A percentile compares a stretch with the other conserved stretches of the same genome.
phyloP scores from a whole-genome alignment of 208 protist species.

The Baffinella frigidus region DNA sequence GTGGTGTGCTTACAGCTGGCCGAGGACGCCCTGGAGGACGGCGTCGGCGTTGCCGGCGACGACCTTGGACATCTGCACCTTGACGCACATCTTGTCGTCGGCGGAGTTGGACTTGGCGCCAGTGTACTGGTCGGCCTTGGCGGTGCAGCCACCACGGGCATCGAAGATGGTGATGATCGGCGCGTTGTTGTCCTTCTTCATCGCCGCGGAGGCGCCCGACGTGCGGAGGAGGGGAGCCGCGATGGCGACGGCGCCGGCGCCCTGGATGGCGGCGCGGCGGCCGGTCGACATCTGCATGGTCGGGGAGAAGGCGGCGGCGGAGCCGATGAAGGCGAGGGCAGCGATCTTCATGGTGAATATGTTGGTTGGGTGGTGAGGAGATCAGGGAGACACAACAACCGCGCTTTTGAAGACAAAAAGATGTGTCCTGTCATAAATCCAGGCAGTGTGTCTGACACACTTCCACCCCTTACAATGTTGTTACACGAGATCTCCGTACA shows the following conservation, averaged over 20 bases:
- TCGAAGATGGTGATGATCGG: slow-evolving; percentile 57
- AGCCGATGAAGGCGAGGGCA: not conserved
- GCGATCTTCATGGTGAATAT: not conserved
- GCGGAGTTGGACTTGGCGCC: slow-evolving; percentile 29
- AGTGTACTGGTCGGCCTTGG: slow-evolving; percentile 41
- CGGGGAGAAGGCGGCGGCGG: slow-evolving; percentile 14
- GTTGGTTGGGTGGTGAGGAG: not conserved
- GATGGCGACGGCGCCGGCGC: too few species aligned
- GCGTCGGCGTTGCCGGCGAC: not conserved
- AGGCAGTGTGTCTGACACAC: too few species aligned
- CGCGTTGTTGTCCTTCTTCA: slow-evolving; percentile 31
- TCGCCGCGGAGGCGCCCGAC: not conserved
- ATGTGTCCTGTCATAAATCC: too few species aligned
- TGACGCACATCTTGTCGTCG: slow-evolving; percentile 60
- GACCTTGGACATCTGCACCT: slow-evolving; percentile 33
- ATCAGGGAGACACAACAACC: not conserved
- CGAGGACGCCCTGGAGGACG: too few species aligned
- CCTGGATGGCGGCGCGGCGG: too few species aligned
- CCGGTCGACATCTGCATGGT: too few species aligned
- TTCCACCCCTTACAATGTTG: too few species aligned
- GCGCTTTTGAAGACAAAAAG: too few species aligned
- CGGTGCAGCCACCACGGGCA: slow-evolving; percentile 37
- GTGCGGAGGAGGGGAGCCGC: not conserved
- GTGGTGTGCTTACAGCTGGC: too few species aligned
- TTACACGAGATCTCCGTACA: too few species aligned